A percentile compares a stretch with the other conserved stretches of the same genome.
phyloP scores from a whole-genome alignment of 208 protist genomes.

The Vickermania spadyakhi region DNA sequence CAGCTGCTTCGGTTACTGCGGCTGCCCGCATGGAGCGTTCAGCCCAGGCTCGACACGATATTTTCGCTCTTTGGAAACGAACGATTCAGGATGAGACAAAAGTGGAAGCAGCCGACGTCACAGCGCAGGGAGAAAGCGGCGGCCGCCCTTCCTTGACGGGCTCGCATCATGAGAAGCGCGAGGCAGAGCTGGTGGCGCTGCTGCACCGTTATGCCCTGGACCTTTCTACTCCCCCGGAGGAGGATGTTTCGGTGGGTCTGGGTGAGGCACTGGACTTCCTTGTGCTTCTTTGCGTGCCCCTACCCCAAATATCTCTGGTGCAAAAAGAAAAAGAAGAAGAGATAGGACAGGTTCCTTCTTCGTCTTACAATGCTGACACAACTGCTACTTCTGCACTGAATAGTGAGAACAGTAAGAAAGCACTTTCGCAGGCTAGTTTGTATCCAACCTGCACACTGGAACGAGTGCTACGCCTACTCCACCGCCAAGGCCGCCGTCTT shows the following conservation, averaged over 20 bases:
- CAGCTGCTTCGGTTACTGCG: neutral
- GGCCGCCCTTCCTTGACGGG: neutral
- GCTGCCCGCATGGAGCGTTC: slow-evolving; percentile 63
- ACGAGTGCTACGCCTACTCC: slow-evolving; percentile 41
- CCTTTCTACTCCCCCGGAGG: slow-evolving; percentile 44
- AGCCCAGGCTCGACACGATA: slow-evolving; percentile 52
- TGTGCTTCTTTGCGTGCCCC: slow-evolving; percentile 70
- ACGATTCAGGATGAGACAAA: slow-evolving; percentile 2
- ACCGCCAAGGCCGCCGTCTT: slow-evolving; percentile 52
- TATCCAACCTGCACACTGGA: slow-evolving; percentile 42
- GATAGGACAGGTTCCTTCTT: neutral
- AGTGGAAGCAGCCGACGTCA: neutral
- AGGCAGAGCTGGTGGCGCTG: slow-evolving; percentile 15
- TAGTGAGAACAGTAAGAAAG: no score
- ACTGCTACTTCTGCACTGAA: no score
- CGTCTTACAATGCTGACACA: neutral
- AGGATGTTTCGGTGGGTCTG: slow-evolving; percentile 64
- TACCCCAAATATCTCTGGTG: slow-evolving; percentile 18
- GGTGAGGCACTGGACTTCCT: slow-evolving; percentile 83
- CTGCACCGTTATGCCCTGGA: slow-evolving; percentile 50
- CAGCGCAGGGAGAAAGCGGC: neutral
- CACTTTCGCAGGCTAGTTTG: neutral
- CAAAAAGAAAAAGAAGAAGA: no score
- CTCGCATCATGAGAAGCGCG: slow-evolving; percentile 13
- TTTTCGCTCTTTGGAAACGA: slow-evolving; percentile 54